Conservation (phyloP, 345 rosid genomes). For the Eutrema japonicum region DNA sequence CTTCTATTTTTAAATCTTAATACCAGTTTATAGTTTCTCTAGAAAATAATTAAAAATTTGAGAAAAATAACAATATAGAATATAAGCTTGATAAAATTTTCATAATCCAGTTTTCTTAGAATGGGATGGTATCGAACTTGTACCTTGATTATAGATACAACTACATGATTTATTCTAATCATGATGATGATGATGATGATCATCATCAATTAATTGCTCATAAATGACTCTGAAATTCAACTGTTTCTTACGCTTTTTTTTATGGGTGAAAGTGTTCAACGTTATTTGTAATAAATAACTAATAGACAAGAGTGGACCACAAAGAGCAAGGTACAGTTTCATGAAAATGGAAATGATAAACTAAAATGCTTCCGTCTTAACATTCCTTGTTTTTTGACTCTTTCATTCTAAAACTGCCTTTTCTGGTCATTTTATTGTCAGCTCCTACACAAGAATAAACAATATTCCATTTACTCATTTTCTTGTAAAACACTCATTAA, state of each 20-base stretch:
- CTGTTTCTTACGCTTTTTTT: constrained; percentile 9
- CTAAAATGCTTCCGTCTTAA: constrained; percentile 25
- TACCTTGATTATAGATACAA: not conserved
- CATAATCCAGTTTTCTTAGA: not conserved
- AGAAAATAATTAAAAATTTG: not conserved
- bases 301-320: constrained; percentile 36
- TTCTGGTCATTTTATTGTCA: constrained; percentile 43
- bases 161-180: constrained; percentile 3
- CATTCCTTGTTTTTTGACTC: constrained; percentile 46
- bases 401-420: constrained; percentile 44
- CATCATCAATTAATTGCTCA: constrained; percentile 21
- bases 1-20: no score
- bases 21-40: not conserved
- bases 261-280: constrained; percentile 32
- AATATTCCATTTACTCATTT: constrained; percentile 37
- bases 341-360: constrained; percentile 40
- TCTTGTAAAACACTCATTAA: constrained; percentile 30
- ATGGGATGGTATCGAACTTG: not conserved
- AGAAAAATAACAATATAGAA: not conserved
- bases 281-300: constrained; percentile 24
- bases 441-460: constrained; percentile 34
- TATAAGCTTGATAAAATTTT: not conserved
- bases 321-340: constrained; percentile 44
- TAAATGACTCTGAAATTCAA: constrained; percentile 32
- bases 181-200: not conserved